Percentiles rank a stretch among this genome's conserved stretches.
Conservation (phyloP, 352 stramenopile species). For the Phytophthora tubulina region DNA sequence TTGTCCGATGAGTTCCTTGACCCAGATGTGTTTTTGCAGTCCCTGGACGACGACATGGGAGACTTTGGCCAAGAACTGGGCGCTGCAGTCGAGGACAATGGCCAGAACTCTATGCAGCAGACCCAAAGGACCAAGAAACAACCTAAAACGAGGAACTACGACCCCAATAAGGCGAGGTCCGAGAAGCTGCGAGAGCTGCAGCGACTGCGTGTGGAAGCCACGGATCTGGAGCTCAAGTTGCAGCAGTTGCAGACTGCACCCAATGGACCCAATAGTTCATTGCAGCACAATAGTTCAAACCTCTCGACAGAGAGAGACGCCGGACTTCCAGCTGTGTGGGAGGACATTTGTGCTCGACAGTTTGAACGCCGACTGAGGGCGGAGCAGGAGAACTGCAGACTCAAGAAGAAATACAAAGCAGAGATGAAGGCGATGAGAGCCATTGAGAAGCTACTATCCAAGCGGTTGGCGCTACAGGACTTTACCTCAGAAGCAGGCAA, state of each 20-base stretch:
- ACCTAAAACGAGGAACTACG: too few species aligned
- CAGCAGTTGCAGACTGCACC: slow-evolving; percentile 10
- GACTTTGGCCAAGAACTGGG: too few species aligned
- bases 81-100: too few species aligned
- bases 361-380: slow-evolving; percentile 25
- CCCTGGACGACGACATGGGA: too few species aligned
- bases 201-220: slow-evolving; percentile 10
- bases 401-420: slow-evolving; percentile 27
- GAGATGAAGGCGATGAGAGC: slow-evolving; percentile 20
- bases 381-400: slow-evolving; percentile 38
- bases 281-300: neutral
- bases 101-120: too few species aligned
- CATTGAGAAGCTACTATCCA: slow-evolving; percentile 37
- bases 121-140: too few species aligned
- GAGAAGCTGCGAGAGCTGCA: neutral
- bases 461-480: slow-evolving; percentile 10
- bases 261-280: neutral
- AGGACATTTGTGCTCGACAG: slow-evolving; percentile 38
- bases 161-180: too few species aligned
- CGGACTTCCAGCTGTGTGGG: slow-evolving; percentile 22
- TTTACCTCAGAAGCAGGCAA: slow-evolving; percentile 8
- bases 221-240: slow-evolving; percentile 7
- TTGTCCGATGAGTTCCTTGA: too few species aligned
- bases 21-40: too few species aligned
- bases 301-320: neutral